Conservation (phyloP, 108 stramenopile species). For the Schizochytrium sp. region DNA sequence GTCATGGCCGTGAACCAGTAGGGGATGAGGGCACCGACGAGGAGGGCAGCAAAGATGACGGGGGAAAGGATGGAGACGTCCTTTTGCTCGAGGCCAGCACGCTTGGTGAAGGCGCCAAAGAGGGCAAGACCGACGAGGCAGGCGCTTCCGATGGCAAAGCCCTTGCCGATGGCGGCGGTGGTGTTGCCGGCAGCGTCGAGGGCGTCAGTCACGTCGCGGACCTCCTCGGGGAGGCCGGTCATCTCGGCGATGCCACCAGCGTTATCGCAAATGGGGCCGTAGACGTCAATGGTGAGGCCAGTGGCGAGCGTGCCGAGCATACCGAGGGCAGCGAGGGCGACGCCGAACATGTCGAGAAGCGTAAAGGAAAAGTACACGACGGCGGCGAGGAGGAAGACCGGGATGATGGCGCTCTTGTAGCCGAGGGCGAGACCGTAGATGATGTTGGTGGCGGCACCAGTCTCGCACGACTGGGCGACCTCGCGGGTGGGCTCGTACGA, state of each 20-base stretch:
- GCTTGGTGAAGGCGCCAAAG: conserved; percentile 90
- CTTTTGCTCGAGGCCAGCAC: conserved; percentile 65
- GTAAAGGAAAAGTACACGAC: conserved; percentile 82
- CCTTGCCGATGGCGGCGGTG: conserved; percentile 69
- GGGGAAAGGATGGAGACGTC: conserved; percentile 71
- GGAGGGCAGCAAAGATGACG: conserved; percentile 84
- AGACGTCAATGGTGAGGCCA: conserved; percentile 95
- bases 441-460: conserved; percentile 96
- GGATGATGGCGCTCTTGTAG: conserved; percentile 94
- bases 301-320: conserved; percentile 96
- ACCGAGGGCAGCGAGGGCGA: conserved; percentile 91
- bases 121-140: conserved; percentile 91
- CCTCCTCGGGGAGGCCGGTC: conserved; percentile 81
- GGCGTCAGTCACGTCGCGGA: conserved; percentile 95
- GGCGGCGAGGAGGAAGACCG: conserved; percentile 82
- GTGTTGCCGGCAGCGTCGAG: conserved; percentile 68
- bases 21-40: conserved; percentile 95
- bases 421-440: conserved; percentile 97
- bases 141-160: conserved; percentile 97
- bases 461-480: conserved; percentile 84
- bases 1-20: conserved; percentile 97
- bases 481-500: conserved; percentile 84
- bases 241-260: conserved; percentile 99
- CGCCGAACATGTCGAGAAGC: conserved; percentile 87
- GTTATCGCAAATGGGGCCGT: conserved; percentile 97